phyloP scores from a whole-genome alignment of 805 yeast species.

The Candida sphagnicola region DNA sequence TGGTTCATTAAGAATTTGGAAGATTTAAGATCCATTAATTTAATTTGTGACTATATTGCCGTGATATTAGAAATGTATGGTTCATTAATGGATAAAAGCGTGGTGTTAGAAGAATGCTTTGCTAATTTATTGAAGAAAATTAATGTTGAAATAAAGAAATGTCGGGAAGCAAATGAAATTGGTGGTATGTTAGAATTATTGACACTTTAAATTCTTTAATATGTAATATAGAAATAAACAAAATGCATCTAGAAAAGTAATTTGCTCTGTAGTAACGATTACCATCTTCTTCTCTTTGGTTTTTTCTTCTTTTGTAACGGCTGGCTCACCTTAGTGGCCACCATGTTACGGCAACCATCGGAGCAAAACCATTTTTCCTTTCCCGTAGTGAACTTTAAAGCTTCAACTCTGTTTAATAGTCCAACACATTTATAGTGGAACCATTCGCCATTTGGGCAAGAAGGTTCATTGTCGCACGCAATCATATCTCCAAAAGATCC shows the following conservation, averaged over 20 bases:
- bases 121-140: conserved; percentile 58
- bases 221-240: conserved; percentile 3
- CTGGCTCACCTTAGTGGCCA: conserved; percentile 7
- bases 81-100: conserved; percentile 64
- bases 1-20: conserved; percentile 79
- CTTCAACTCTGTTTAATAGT: conserved; percentile 33
- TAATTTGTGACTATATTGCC: conserved; percentile 65
- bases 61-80: conserved; percentile 74
- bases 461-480: conserved; percentile 73
- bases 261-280: conserved; percentile 1
- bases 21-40: conserved; percentile 66
- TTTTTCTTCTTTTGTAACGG: conserved; percentile 9
- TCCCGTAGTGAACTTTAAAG: conserved; percentile 29
- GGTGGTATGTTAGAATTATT: conserved; percentile 92
- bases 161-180: conserved; percentile 82
- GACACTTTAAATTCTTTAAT: conserved; percentile 37
- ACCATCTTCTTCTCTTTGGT: conserved; percentile 14
- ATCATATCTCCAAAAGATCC: conserved; percentile 96
- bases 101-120: conserved; percentile 72
- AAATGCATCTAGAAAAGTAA: too few relatives aligned
- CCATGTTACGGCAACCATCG: conserved; percentile 22
- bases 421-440: conserved; percentile 45
- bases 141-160: conserved; percentile 65
- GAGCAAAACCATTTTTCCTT: conserved; percentile 39
- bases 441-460: conserved; percentile 44